Base-by-base conservation (phyloP, 2,329 filamentous ascomycete species). In the Zymoseptoria pseudotritici region DNA sequence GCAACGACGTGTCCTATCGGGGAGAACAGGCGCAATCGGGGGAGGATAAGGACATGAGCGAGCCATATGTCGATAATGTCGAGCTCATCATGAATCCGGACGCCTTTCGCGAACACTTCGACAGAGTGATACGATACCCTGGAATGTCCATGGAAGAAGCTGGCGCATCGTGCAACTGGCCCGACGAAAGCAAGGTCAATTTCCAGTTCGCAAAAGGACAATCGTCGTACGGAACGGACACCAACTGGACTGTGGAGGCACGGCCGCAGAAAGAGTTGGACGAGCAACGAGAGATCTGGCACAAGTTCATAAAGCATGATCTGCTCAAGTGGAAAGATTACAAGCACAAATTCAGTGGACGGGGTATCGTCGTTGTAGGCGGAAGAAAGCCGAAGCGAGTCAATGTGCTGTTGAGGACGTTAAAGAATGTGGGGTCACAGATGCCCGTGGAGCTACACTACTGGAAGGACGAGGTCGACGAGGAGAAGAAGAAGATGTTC, bases 361-460 rank as follows among this genome's bases (percentile, higher is more conserved):
- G 68, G 3, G 71, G 71, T 2, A 69, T 73, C 42, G 70, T 73
- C 21, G 67, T 72, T 26, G 68, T 73, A 20, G 70, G 67, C 3
- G 71, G 71, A 5, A 66, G 69, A 42, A 57, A 58, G 24, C 31
- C 57, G 31, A 58, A 62, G 29, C 61, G 65, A 29, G 58, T 80
- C 20, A 59, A 61, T 46, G 61, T 66, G 13, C 26, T 65, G 3
- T 53, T 65, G 42, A 55, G 61, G 21, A 58, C 63, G 57, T 58
- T 68, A 19, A 60, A 60, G 26, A 53, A 52, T 20, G 21, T 68
- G 5, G 58, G 62, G 4, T 69, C 64, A 24, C 58, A 53, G 49
- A 29, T 72, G 26, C 66, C 71, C 2, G 65, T 73, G 21, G 71
- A 73, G 61, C 53, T 73, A 8, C 67, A 72, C 58, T 72, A 72